Evolutionary conservation across 495 filamentous ascomycete genomes (phyloP), one percentile per base, ranked within the genome.

Genomic region (Talaromyces wortmannii): DNA sequence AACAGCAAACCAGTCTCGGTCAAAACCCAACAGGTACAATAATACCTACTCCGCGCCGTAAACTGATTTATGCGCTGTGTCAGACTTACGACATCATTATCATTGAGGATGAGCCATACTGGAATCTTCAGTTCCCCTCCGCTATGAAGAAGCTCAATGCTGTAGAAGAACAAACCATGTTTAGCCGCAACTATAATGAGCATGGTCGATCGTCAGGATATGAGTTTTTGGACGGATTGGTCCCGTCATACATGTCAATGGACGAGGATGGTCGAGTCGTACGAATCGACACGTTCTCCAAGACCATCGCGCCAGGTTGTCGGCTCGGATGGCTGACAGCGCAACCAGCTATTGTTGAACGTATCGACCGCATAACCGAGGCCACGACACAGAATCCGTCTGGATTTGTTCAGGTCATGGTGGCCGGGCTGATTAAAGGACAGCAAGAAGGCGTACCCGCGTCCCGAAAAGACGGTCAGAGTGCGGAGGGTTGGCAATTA

Each of bases 31-130:
- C 92, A 0, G 85, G 89, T 42, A 83, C 84, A 15, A 84, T 86
- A 2, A 69, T 92, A 4, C 82, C 83, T 16, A 58, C 92, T 4
- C 68, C 83, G 56, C 83, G 92, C 33, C 79, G 89, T 53, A 86
- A 81, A 57, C 84, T 89, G 48, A 80, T 96, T 46, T 96, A 96
- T 67, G 78, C 76, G 7, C 65, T 96, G 36, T 96, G 90, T 72
- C 81, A 81, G 59, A 82, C 83, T 61, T 94, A 90, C 68, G 91
- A 97, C 67, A 83, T 97, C 55, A 82, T 96, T 61, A 96, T 97
- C 57, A 73, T 95, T 59, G 92, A 97, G 70, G 92, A 97, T 64
- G 91, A 95, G 54, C 92, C 92, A 3, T 97, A 97, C 71, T 97
- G 91, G 89, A 92, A 94, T 63, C 79, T 97, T 11, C 92, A 96